These are phyloP conservation scores for Kernera saxatilis DNA, from an alignment of 345 rosid species.

Conservation along the genomic window DNA sequence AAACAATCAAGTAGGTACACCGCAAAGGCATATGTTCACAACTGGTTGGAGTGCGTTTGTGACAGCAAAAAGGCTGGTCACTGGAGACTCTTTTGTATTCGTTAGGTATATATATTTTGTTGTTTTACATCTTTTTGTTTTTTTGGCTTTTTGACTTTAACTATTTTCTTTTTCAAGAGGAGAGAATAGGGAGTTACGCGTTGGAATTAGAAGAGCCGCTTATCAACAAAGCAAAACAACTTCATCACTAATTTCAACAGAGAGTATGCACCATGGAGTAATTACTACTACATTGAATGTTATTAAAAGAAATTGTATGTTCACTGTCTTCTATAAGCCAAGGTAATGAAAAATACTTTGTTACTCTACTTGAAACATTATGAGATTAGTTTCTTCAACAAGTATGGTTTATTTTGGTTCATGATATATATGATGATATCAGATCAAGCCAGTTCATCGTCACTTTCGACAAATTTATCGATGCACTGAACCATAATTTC, in stretches of 20 bases:
- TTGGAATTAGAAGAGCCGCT: not conserved
- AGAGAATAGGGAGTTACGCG: not conserved
- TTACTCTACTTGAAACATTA: not conserved
- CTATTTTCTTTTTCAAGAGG: not conserved
- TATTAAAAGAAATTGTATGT: not conserved
- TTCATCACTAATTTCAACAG: not conserved
- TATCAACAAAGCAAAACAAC: not conserved
- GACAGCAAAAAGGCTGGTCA: not conserved
- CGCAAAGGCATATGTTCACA: not conserved
- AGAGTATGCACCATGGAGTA: not conserved
- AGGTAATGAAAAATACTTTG: not conserved
- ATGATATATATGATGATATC: not conserved
- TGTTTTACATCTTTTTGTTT: not conserved
- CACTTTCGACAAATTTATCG: slow-evolving; percentile 45
- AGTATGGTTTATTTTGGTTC: not conserved
- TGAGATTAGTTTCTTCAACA: not conserved
- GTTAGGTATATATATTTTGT: not conserved
- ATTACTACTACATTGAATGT: not conserved
- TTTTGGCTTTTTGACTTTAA: not conserved
- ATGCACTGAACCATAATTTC: slow-evolving; percentile 45
- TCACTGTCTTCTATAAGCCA: not conserved
- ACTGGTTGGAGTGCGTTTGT: not conserved
- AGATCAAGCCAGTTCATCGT: slow-evolving; percentile 51
- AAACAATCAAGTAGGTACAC: not conserved
- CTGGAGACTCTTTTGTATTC: not conserved